Evolutionary conservation across 495 filamentous ascomycete species (phyloP), one percentile per base, ranked within the genome.

Genomic region (Hypoxylon intermedium): DNA sequence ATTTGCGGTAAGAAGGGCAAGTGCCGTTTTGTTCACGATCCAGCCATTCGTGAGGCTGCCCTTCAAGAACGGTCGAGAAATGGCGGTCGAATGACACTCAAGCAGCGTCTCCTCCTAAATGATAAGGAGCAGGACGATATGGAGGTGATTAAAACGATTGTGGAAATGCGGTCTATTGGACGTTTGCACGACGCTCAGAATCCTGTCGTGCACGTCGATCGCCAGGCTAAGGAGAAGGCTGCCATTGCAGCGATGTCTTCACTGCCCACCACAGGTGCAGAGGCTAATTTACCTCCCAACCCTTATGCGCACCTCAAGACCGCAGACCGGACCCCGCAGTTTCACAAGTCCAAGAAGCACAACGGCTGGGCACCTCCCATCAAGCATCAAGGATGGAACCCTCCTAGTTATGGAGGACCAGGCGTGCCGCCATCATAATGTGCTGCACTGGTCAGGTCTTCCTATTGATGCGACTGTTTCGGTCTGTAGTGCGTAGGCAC

Each of bases 1-100:
- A 83, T 73, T 16, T 85, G 82, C 58, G 82, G 82, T 18, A 85
- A 85, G 78, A 81, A 82, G 78, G 81, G 80, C 79, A 85, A 85
- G 80, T 85, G 82, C 76, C 82, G 82, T 69, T 85, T 85, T 67
- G 80, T 83, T 42, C 82, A 85, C 62, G 82, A 85, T 58, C 71
- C 76, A 3, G 73, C 74, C 13, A 77, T 82, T 48, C 75, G 82
- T 16, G 79, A 80, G 53, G 79, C 78, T 43, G 81, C 82, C 18
- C 67, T 83, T 23, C 76, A 71, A 45, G 81, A 82, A 60, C 73
- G 80, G 20, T 81, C 79, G 45, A 65, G 71, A 52, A 83, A 83
- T 63, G 79, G 79, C 19, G 82, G 82, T 23, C 78, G 77, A 30
- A 79, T 83, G 74, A 83, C 82, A 0, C 74, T 85, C 11, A 75